Evolutionary conservation across 805 yeast species (phyloP).

Genomic region (Cyberlindnera suaveolens): DNA sequence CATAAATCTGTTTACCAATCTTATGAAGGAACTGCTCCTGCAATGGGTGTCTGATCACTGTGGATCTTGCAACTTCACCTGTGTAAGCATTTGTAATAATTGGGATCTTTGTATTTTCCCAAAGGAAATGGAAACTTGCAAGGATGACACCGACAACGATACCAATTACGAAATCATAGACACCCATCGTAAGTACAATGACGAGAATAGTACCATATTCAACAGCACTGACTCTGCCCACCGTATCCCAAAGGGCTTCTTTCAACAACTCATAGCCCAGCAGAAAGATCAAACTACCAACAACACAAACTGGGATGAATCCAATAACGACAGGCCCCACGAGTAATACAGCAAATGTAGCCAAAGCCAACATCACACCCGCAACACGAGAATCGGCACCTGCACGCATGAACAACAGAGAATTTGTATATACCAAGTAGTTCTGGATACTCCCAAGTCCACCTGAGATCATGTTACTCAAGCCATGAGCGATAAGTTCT

Average conservation of each 20-base stretch:
- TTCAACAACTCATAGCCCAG: constrained; percentile 85
- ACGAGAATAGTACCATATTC: constrained; percentile 82
- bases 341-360: constrained; percentile 75
- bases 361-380: constrained; percentile 81
- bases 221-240: constrained; percentile 63
- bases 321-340: constrained; percentile 93
- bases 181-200: constrained; percentile 93
- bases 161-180: constrained; percentile 91
- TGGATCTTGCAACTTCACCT: constrained; percentile 85
- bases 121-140: constrained; percentile 93
- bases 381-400: constrained; percentile 90
- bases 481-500: constrained; percentile 92
- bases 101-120: constrained; percentile 80
- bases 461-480: constrained; percentile 83
- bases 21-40: constrained; percentile 79
- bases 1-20: constrained; percentile 87
- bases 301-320: constrained; percentile 91
- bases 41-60: constrained; percentile 84
- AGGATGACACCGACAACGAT: constrained; percentile 83
- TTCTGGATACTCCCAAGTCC: constrained; percentile 84
- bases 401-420: constrained; percentile 84
- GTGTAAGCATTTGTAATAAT: constrained; percentile 78
- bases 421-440: constrained; percentile 90
- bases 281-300: constrained; percentile 84
- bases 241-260: constrained; percentile 83